phyloP scores from a whole-genome alignment of 106 monocot genomes.

The Phalaenopsis aphrodite region DNA sequence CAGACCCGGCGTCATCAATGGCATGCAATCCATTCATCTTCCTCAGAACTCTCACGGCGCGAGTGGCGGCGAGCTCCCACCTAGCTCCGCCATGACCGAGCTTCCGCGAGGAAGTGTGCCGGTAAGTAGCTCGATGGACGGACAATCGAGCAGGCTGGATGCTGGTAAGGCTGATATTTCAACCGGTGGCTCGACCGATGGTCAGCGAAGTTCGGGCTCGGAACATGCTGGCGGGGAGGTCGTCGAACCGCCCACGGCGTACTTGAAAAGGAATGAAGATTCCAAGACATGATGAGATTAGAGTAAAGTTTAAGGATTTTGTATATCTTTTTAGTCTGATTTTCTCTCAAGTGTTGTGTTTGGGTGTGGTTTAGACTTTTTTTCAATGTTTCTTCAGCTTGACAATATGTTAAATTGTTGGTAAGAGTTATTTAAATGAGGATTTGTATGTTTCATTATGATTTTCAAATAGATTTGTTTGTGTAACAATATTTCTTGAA shows the following conservation, averaged over 20 bases:
- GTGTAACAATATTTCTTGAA: too few relatives aligned
- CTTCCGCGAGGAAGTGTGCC: constrained; percentile 6
- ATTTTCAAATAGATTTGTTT: too few relatives aligned
- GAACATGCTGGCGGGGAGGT: constrained; percentile 26
- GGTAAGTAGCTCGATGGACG: constrained; percentile 14
- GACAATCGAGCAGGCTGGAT: constrained; percentile 26
- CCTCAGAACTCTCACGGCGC: constrained; percentile 21
- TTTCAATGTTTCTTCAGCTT: neutral
- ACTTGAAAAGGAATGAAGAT: constrained; percentile 20
- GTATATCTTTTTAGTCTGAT: neutral
- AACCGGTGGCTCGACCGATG: constrained; percentile 8
- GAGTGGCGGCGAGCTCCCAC: constrained; percentile 7
- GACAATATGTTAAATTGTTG: neutral
- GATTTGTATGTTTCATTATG: neutral
- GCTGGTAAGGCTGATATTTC: constrained; percentile 9
- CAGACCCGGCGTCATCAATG: constrained; percentile 46
- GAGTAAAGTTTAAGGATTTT: neutral
- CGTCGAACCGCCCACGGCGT: constrained; percentile 10
- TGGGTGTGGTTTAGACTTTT: neutral
- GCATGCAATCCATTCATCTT: constrained; percentile 28
- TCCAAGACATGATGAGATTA: constrained; percentile 10
- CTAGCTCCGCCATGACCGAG: constrained; percentile 5
- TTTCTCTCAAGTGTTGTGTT: neutral
- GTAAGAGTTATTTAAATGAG: neutral
- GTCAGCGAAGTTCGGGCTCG: constrained; percentile 24